A percentile compares a stretch with the other conserved stretches of the same genome.
Evolutionary conservation across 176 grass and related monocot species (phyloP).

Genomic region (Rhynchospora tenuis): DNA sequence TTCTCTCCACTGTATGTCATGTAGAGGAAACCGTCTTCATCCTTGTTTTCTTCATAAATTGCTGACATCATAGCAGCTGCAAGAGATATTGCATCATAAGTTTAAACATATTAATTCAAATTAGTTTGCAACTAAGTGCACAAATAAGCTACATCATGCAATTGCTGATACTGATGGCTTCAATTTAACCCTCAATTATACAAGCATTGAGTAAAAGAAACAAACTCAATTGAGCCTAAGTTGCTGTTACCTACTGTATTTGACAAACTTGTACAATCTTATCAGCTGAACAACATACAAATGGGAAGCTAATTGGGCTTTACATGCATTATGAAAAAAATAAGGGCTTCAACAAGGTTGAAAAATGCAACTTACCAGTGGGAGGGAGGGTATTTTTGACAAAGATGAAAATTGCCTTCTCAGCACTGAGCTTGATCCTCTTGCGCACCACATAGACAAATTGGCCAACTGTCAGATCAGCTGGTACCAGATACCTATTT

Average conservation of each 20-base stretch:
- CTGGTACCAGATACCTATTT: constrained; percentile 1
- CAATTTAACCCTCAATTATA: neutral
- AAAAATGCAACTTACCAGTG: neutral
- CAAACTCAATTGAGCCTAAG: neutral
- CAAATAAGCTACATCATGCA: neutral
- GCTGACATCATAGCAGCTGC: constrained; percentile 82
- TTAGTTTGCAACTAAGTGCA: neutral
- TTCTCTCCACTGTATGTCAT: constrained; percentile 95
- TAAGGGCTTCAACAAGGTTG: neutral
- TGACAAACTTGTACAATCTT: neutral
- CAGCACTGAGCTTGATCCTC: constrained; percentile 22
- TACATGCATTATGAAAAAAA: neutral
- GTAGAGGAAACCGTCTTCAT: constrained; percentile 93
- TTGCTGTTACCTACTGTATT: neutral
- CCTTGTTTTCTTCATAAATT: constrained; percentile 89
- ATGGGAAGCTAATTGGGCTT: too few species aligned
- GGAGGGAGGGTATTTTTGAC: constrained; percentile 27
- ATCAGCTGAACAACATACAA: neutral
- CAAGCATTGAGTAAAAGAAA: too few species aligned
- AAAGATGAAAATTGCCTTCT: constrained; percentile 26
- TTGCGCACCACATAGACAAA: constrained; percentile 28
- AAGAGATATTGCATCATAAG: neutral
- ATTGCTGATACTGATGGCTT: neutral
- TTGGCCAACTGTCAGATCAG: constrained; percentile 20
- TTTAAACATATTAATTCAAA: neutral